phyloP scores from a whole-genome alignment of 805 yeast genomes.

The Grigorovia humatica region DNA sequence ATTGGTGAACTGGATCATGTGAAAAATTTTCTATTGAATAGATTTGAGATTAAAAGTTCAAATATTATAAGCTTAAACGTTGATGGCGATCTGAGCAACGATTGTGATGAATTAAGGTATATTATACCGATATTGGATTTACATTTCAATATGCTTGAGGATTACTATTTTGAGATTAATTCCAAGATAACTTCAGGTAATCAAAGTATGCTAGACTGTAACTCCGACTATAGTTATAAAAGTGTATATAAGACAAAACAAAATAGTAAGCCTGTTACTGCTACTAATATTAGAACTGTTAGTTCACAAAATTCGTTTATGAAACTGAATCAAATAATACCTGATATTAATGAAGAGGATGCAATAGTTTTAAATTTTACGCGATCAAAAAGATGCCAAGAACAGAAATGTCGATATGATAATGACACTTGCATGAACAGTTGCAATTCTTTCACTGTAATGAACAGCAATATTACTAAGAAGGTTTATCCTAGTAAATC shows the following conservation, averaged over 20 bases:
- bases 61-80: background rate
- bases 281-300: background rate
- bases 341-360: conserved; percentile 8
- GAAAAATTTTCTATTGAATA: conserved; percentile 1
- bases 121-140: conserved; percentile 2
- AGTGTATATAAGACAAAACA: background rate
- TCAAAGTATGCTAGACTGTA: background rate
- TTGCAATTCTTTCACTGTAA: background rate
- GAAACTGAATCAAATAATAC: background rate
- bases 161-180: background rate
- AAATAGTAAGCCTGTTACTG: background rate
- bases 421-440: background rate
- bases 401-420: background rate
- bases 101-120: background rate
- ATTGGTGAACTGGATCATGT: background rate
- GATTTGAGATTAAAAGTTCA: background rate
- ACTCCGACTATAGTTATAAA: background rate
- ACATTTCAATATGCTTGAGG: conserved; percentile 1
- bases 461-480: background rate
- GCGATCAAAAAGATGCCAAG: background rate
- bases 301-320: background rate
- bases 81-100: background rate
- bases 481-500: background rate
- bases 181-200: background rate
- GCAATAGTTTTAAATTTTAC: conserved; percentile 18